A percentile compares a stretch with the other conserved stretches of the same genome.
These are phyloP conservation scores for Peronospora destructor DNA, from an alignment of 352 stramenopile genomes.

Conservation along the genomic window DNA sequence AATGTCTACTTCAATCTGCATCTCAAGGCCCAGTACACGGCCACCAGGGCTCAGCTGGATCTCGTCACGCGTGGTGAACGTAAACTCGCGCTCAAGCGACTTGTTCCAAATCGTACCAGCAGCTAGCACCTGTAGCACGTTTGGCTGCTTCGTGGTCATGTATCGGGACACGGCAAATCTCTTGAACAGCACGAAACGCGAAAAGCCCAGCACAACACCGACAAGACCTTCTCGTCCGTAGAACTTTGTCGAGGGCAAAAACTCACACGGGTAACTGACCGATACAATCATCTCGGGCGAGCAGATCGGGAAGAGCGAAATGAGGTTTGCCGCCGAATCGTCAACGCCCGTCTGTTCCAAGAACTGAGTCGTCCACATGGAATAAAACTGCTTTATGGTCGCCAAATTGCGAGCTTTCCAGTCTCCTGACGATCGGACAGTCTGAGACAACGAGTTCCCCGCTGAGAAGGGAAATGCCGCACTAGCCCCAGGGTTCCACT, in stretches of 20 bases:
- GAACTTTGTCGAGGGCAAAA: slow-evolving; percentile 66
- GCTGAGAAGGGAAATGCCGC: slow-evolving; percentile 24
- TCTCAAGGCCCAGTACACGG: slow-evolving; percentile 67
- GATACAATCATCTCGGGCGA: slow-evolving; percentile 72
- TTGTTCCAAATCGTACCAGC: slow-evolving; percentile 80
- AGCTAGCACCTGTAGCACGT: slow-evolving; percentile 68
- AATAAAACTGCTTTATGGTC: slow-evolving; percentile 81
- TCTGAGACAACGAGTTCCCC: slow-evolving; percentile 45
- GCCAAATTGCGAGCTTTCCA: slow-evolving; percentile 80
- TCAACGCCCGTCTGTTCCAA: slow-evolving; percentile 49
- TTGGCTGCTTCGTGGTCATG: slow-evolving; percentile 73
- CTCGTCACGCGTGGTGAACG: slow-evolving; percentile 79
- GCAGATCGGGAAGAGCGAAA: slow-evolving; percentile 76
- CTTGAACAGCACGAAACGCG: slow-evolving; percentile 67
- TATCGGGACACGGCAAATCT: slow-evolving; percentile 65
- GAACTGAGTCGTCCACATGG: slow-evolving; percentile 71
- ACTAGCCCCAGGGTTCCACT: slow-evolving; percentile 24
- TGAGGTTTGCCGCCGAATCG: slow-evolving; percentile 53
- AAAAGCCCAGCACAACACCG: slow-evolving; percentile 67
- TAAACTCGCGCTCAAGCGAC: slow-evolving; percentile 64
- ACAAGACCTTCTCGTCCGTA: slow-evolving; percentile 78
- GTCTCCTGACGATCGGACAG: slow-evolving; percentile 67
- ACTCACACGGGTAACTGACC: slow-evolving; percentile 74
- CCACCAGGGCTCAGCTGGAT: slow-evolving; percentile 68
- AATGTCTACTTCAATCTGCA: slow-evolving; percentile 83